A percentile compares a stretch with the other conserved stretches of the same genome.
Conservation (phyloP, 345 rosid genomes). For the Triadica sebifera region DNA sequence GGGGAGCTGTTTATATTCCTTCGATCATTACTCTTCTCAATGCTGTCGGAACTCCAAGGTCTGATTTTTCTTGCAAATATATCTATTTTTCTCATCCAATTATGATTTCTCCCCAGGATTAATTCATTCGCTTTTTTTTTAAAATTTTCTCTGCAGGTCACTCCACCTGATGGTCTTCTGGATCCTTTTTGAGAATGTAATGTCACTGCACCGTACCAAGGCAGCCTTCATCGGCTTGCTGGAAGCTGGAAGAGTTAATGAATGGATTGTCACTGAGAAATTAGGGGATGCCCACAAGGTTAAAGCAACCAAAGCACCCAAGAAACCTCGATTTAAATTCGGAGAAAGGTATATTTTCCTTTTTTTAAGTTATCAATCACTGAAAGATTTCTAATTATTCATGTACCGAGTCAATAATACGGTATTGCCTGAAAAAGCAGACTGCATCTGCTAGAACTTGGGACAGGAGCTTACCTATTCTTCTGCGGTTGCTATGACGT, state of each 20-base stretch:
- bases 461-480: constrained; percentile 69
- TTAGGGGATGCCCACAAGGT: constrained; percentile 73
- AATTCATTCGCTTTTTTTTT: neutral
- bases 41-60: constrained; percentile 98
- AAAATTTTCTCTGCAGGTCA: constrained; percentile 49
- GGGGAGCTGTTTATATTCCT: constrained; percentile 94
- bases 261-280: constrained; percentile 97
- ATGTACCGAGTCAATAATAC: no score
- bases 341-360: constrained; percentile 61
- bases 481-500: constrained; percentile 71
- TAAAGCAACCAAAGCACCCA: constrained; percentile 51
- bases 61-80: neutral
- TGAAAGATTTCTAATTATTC: no score
- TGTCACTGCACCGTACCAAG: constrained; percentile 89
- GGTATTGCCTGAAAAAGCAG: constrained; percentile 28
- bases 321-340: constrained; percentile 53
- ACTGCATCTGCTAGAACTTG: constrained; percentile 63
- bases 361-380: no score
- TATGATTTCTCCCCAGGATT: no score
- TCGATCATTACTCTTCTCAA: constrained; percentile 72
- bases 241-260: constrained; percentile 86
- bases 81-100: no score
- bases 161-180: constrained; percentile 80
- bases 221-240: constrained; percentile 86
- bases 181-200: constrained; percentile 96